phyloP scores from a whole-genome alignment of 352 stramenopile genomes.

The Pythium graminicola region DNA sequence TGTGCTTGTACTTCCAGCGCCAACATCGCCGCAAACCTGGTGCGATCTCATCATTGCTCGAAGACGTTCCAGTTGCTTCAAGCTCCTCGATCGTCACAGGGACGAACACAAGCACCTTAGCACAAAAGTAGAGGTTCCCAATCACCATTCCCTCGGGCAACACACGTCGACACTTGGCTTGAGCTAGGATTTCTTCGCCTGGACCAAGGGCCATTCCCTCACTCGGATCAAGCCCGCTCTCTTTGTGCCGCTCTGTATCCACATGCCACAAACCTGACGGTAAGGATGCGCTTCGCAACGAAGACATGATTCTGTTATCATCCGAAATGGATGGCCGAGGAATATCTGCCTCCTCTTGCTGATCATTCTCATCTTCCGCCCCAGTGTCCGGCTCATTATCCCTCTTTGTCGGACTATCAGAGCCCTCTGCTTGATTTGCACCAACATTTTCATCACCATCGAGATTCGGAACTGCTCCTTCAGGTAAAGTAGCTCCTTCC shows the following conservation, averaged over 20 bases:
- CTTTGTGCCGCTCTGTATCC: slow-evolving; percentile 29
- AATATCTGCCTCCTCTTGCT: slow-evolving; percentile 11
- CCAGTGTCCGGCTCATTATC: slow-evolving; percentile 10
- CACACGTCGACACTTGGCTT: slow-evolving; percentile 60
- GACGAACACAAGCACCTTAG: slow-evolving; percentile 63
- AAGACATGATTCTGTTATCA: not conserved
- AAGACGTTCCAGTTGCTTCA: slow-evolving; percentile 1
- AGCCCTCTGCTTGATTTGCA: slow-evolving; percentile 15
- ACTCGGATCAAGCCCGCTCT: slow-evolving; percentile 63
- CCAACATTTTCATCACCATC: not conserved
- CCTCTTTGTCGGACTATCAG: slow-evolving; percentile 13
- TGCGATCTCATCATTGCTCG: slow-evolving; percentile 41
- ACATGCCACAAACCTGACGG: slow-evolving; percentile 19
- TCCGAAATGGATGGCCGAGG: no score
- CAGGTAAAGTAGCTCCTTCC: slow-evolving; percentile 24
- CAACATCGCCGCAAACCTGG: slow-evolving; percentile 65
- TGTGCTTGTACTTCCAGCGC: slow-evolving; percentile 75
- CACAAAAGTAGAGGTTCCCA: slow-evolving; percentile 56
- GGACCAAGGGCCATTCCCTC: slow-evolving; percentile 46
- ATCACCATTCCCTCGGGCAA: slow-evolving; percentile 66
- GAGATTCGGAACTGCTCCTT: not conserved
- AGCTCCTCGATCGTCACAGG: slow-evolving; percentile 19
- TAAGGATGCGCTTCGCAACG: slow-evolving; percentile 2
- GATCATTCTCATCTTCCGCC: slow-evolving; percentile 9
- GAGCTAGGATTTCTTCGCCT: slow-evolving; percentile 59